Evolutionary conservation across 305 asterid genomes (phyloP).

Genomic region (Plantago coronopus): DNA sequence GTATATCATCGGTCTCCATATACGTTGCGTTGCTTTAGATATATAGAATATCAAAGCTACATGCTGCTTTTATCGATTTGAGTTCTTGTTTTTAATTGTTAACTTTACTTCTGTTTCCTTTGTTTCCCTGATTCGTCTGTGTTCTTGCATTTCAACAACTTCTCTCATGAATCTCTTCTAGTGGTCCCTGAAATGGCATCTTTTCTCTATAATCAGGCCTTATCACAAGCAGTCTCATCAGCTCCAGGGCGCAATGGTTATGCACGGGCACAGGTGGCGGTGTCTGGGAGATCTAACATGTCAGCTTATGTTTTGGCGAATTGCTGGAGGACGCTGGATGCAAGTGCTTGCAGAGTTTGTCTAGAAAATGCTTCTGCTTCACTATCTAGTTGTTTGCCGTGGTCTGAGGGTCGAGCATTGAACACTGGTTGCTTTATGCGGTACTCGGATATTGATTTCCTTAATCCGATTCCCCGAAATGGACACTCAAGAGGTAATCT

Average conservation of each 20-base stretch:
- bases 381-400: constrained; percentile 1
- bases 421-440: constrained; percentile 1
- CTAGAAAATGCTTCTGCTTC: constrained; percentile 1
- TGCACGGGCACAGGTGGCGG: constrained; percentile 2
- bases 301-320: constrained; percentile 5
- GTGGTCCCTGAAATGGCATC: neutral
- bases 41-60: too few species aligned
- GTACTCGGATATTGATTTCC: constrained; percentile 9
- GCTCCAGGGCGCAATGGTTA: constrained; percentile 1
- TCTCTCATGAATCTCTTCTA: too few species aligned
- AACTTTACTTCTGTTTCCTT: too few species aligned
- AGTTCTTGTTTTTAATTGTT: too few species aligned
- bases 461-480: constrained; percentile 1
- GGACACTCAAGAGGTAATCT: constrained; percentile 7
- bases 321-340: constrained; percentile 5
- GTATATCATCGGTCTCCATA: too few species aligned
- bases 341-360: constrained; percentile 2
- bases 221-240: neutral
- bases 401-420: constrained; percentile 10
- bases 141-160: too few species aligned
- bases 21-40: too few species aligned
- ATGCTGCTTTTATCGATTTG: too few species aligned
- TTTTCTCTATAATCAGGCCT: neutral
- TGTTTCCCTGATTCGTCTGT: too few species aligned
- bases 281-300: neutral